These are phyloP conservation scores for Nigrospora oryzae DNA, from an alignment of 2,329 filamentous ascomycete genomes.

Conservation along the genomic window DNA sequence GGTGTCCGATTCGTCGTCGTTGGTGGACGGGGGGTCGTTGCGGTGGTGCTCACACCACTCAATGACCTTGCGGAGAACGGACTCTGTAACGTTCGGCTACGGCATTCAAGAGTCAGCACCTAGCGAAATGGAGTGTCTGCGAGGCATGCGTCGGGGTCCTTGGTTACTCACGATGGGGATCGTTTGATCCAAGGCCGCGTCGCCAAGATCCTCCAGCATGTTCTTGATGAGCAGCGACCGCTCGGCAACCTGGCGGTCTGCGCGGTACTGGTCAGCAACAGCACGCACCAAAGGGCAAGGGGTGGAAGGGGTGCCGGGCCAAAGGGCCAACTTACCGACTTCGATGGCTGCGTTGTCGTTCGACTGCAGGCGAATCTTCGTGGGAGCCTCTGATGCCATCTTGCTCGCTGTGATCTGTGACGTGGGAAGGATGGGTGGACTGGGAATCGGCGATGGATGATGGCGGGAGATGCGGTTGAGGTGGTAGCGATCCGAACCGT, in stretches of 20 bases:
- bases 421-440: not conserved
- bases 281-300: not conserved
- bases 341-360: slow-evolving; percentile 14
- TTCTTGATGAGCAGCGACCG: slow-evolving; percentile 96
- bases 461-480: no score
- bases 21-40: slow-evolving; percentile 70
- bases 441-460: no score
- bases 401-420: slow-evolving; percentile 5
- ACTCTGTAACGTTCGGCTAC: slow-evolving; percentile 66
- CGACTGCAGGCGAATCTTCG: slow-evolving; percentile 11
- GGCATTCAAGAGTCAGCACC: not conserved
- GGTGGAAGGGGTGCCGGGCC: not conserved
- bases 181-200: slow-evolving; percentile 50
- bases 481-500: no score
- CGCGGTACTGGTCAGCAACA: slow-evolving; percentile 7
- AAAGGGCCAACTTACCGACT: slow-evolving; percentile 11
- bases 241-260: slow-evolving; percentile 78
- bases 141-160: slow-evolving; percentile 5
- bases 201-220: slow-evolving; percentile 89
- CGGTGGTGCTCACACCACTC: slow-evolving; percentile 98
- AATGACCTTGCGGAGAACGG: slow-evolving; percentile 89
- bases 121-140: not conserved
- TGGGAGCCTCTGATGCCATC: slow-evolving; percentile 10
- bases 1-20: slow-evolving; percentile 85
- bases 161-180: slow-evolving; percentile 65